A percentile compares a stretch with the other conserved stretches of the same genome.
phyloP scores from a whole-genome alignment of 1,284 basidiomycete genomes.

The Malassezia pachydermatis region DNA sequence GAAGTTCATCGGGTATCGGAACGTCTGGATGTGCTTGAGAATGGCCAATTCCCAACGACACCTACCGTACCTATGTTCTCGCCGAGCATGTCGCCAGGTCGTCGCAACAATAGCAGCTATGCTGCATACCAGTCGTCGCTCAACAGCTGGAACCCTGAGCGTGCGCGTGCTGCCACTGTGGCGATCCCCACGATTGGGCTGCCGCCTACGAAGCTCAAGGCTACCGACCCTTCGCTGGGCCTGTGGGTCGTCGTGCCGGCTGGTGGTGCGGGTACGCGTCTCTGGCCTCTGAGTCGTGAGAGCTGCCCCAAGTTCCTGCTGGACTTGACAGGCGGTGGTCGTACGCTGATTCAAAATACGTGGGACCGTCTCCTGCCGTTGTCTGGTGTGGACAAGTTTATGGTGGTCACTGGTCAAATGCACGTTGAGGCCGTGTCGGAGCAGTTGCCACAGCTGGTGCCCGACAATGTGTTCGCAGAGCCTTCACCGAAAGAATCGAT shows the following conservation, averaged over 20 bases:
- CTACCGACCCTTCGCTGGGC: constrained; percentile 37
- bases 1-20: constrained; percentile 22
- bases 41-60: not conserved
- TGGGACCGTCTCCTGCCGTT: constrained; percentile 41
- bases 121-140: constrained; percentile 23
- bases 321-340: constrained; percentile 39
- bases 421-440: constrained; percentile 34
- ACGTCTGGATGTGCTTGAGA: constrained; percentile 17
- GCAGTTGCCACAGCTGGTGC: constrained; percentile 34
- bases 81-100: constrained; percentile 25
- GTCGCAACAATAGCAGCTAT: constrained; percentile 17
- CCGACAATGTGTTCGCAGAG: constrained; percentile 39
- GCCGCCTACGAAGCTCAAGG: constrained; percentile 21
- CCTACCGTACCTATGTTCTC: constrained; percentile 13
- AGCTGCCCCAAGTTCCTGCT: constrained; percentile 44
- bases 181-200: no score
- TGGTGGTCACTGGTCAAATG: constrained; percentile 41
- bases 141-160: constrained; percentile 7
- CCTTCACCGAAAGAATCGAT: constrained; percentile 44
- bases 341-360: constrained; percentile 41
- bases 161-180: constrained; percentile 6
- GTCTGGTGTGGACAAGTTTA: constrained; percentile 29
- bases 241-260: constrained; percentile 46
- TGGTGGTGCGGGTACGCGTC: constrained; percentile 43
- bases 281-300: constrained; percentile 44